A percentile compares a stretch with the other conserved stretches of the same genome.
These are phyloP conservation scores for Ormosia emarginata DNA, from an alignment of 306 rosid genomes.

Conservation along the genomic window DNA sequence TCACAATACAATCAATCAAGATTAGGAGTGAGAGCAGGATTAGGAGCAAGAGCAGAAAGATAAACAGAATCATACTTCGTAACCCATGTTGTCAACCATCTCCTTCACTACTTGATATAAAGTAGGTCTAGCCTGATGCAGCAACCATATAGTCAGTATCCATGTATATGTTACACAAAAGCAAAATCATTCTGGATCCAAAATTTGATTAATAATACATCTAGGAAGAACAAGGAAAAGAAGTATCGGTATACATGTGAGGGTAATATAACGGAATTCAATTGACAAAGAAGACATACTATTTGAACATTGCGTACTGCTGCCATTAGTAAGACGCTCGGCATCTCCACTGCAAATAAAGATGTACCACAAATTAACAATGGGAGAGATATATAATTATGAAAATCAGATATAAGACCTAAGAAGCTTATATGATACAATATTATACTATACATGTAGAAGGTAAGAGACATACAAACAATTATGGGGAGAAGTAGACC, in stretches of 20 bases:
- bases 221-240: background rate
- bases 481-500: conserved; percentile 87
- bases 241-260: background rate
- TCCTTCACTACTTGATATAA: conserved; percentile 80
- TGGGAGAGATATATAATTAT: background rate
- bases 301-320: conserved; percentile 80
- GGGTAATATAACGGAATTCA: background rate
- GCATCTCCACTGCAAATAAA: conserved; percentile 77
- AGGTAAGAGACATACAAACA: conserved; percentile 60
- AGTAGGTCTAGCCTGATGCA: conserved; percentile 74
- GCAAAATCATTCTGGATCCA: background rate
- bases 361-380: conserved; percentile 23
- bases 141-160: conserved; percentile 12
- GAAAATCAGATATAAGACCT: background rate
- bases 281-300: conserved; percentile 37
- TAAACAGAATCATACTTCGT: conserved; percentile 46
- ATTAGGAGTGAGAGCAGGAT: background rate
- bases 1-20: background rate
- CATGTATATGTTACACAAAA: background rate
- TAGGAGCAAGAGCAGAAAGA: background rate
- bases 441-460: background rate
- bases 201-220: background rate
- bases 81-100: conserved; percentile 84
- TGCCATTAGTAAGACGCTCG: conserved; percentile 78
- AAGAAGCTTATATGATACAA: background rate